Percentiles rank a stretch among this genome's conserved stretches.
phyloP scores from a whole-genome alignment of 805 yeast genomes.

The Yamadazyma paraphyllophila region DNA sequence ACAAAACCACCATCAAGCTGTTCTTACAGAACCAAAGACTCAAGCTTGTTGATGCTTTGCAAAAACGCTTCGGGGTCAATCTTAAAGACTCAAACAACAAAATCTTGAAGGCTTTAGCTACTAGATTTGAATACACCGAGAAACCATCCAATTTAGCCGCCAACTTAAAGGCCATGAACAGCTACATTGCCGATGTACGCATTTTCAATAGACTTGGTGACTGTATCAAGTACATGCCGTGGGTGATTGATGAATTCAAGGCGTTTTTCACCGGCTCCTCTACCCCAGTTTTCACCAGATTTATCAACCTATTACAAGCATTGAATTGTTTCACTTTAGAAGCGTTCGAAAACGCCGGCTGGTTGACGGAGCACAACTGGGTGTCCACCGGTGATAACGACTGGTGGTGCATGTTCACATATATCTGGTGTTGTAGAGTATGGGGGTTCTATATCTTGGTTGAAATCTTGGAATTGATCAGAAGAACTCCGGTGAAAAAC shows the following conservation, averaged over 20 bases:
- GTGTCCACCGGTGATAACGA: constrained; percentile 39
- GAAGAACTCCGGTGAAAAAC: constrained; percentile 38
- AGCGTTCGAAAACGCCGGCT: constrained; percentile 42
- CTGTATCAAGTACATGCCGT: constrained; percentile 42
- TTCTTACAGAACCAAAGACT: constrained; percentile 27
- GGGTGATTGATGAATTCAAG: constrained; percentile 40
- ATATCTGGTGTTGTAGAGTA: constrained; percentile 44
- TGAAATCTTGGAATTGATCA: constrained; percentile 39
- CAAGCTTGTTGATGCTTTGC: constrained; percentile 21
- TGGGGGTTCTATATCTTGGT: constrained; percentile 42
- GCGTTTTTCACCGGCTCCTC: constrained; percentile 26
- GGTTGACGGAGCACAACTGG: constrained; percentile 47
- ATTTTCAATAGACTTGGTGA: constrained; percentile 43
- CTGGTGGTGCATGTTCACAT: constrained; percentile 43
- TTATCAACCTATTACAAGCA: constrained; percentile 38
- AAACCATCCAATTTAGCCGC: constrained; percentile 26
- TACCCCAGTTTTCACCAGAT: constrained; percentile 18
- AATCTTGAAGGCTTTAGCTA: constrained; percentile 9
- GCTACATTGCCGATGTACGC: constrained; percentile 39
- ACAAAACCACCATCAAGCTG: constrained; percentile 30
- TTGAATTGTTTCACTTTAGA: constrained; percentile 41
- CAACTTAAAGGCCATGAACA: constrained; percentile 34
- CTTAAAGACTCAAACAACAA: constrained; percentile 17
- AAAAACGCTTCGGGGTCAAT: constrained; percentile 11
- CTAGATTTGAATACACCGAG: neutral